Conservation (phyloP, 768 basidiomycete genomes). For the Mycena belliarum region DNA sequence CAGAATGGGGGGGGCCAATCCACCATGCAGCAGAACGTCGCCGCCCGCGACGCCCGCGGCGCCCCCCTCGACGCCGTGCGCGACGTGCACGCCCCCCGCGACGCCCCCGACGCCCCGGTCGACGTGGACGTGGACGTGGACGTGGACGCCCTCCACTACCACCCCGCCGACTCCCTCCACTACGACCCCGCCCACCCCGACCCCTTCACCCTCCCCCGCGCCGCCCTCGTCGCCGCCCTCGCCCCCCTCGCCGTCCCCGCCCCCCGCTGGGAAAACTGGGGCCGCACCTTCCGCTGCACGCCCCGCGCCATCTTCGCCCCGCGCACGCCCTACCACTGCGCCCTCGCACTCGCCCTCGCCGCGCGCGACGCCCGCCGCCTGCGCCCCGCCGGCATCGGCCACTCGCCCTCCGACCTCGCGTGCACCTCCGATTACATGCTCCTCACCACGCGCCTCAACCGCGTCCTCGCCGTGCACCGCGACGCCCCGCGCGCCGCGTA, state of each 20-base stretch:
- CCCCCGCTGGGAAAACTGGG: constrained; percentile 73
- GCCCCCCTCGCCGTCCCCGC: constrained; percentile 53
- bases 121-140: too few relatives aligned
- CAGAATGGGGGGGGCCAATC: too few relatives aligned
- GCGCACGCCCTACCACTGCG: constrained; percentile 64
- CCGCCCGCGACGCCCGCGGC: too few relatives aligned
- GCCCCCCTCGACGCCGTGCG: too few relatives aligned
- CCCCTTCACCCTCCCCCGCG: constrained; percentile 35
- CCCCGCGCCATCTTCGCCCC: constrained; percentile 81
- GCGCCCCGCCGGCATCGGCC: constrained; percentile 86
- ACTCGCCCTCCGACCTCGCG: constrained; percentile 91
- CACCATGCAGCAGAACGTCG: too few relatives aligned
- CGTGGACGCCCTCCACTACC: too few relatives aligned
- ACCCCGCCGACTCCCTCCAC: too few relatives aligned
- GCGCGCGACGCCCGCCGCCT: constrained; percentile 68
- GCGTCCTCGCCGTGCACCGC: constrained; percentile 36
- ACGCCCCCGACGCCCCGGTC: too few relatives aligned
- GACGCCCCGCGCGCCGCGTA: too few relatives aligned
- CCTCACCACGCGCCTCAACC: constrained; percentile 69
- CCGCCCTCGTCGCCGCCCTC: constrained; percentile 54
- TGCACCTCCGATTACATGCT: constrained; percentile 90
- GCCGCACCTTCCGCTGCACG: constrained; percentile 67
- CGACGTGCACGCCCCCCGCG: too few relatives aligned
- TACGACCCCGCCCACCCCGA: too few relatives aligned
- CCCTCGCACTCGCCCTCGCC: constrained; percentile 78